phyloP scores from a whole-genome alignment of 2,329 filamentous ascomycete species.

The Arthroderma uncinatum region DNA sequence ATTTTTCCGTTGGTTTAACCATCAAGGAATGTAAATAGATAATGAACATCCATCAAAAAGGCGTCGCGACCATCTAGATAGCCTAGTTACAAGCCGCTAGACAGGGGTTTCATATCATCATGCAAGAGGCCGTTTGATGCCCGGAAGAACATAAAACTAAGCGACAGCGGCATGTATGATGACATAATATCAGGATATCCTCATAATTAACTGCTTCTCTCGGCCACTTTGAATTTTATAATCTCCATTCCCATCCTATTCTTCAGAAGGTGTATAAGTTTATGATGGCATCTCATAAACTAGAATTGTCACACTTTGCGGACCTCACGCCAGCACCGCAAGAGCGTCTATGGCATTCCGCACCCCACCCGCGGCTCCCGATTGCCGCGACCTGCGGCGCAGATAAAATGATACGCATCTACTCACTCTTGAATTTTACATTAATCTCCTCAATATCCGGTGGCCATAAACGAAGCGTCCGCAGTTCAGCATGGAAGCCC shows the following conservation, averaged over 20 bases:
- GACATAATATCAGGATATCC: too few relatives aligned
- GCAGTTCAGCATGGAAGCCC: slow-evolving; percentile 80
- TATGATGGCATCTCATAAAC: neutral
- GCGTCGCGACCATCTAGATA: too few relatives aligned
- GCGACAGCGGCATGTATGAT: too few relatives aligned
- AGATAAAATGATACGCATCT: slow-evolving; percentile 76
- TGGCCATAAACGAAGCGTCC: slow-evolving; percentile 84
- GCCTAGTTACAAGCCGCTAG: too few relatives aligned
- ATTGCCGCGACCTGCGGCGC: slow-evolving; percentile 80
- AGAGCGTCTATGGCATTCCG: slow-evolving; percentile 69
- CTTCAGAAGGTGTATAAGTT: neutral
- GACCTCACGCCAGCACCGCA: slow-evolving; percentile 43
- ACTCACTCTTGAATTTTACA: slow-evolving; percentile 70
- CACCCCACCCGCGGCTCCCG: slow-evolving; percentile 76
- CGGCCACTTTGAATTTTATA: too few relatives aligned
- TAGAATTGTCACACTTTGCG: slow-evolving; percentile 29
- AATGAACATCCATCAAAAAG: too few relatives aligned
- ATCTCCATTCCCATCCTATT: neutral
- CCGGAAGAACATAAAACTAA: too few relatives aligned
- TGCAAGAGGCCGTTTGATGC: too few relatives aligned
- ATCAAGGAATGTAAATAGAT: too few relatives aligned
- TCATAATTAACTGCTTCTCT: too few relatives aligned
- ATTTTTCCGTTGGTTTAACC: too few relatives aligned
- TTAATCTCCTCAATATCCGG: slow-evolving; percentile 70
- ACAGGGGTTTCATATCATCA: too few relatives aligned